Base-by-base conservation (phyloP, 106 monocot species). In the Allium cepa region DNA sequence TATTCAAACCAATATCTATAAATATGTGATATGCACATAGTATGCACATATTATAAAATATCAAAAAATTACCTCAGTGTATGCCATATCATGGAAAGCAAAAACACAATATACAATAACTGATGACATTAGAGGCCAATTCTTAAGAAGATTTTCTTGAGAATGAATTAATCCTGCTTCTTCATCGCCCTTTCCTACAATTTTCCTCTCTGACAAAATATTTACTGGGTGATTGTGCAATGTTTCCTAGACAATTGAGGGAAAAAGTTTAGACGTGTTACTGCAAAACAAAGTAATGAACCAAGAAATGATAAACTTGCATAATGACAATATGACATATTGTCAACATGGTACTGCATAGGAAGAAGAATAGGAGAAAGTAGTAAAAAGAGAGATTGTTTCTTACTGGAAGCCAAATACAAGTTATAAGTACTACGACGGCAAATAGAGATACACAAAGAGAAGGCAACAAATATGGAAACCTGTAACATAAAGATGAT, bases 21-120 rank as follows among this genome's bases (percentile, higher is more conserved):
- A 63, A 60, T 14, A 14, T 46, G 45, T 46, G 36, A 26, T 10
- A 26, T 46, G 15, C 45, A 63, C 27, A 46, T 2, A 63, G 8
- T 10, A 26, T 46, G 15, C 45, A 63, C 27, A 46, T 2, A 63
- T 8, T 3, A 46, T 46, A 1, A 46, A 14, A 63, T 3, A 8
- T 4, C 3, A 36, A 52, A 50, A 49, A 11, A 26, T 26, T 84
- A 94, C 94, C 84, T 94, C 86, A 55, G 71, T 66, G 66, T 87
- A 94, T 17, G 87, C 90, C 76, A 76, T 84, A n/a, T 90, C 94
- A 72, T 86, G 79, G 64, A 90, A 58, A 14, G 90, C 79, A 73
- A 94, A 84, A 72, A 90, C 68, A 78, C 84, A 78, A 50, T 78
- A 89, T 18, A 82, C 75, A 50, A 78, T 79, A 50, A 87, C 77